Percentiles rank a stretch among this genome's conserved stretches.
These are phyloP conservation scores for Coemansia sp. DNA, from an alignment of 192 early-diverging fungal genomes.

Conservation along the genomic window DNA sequence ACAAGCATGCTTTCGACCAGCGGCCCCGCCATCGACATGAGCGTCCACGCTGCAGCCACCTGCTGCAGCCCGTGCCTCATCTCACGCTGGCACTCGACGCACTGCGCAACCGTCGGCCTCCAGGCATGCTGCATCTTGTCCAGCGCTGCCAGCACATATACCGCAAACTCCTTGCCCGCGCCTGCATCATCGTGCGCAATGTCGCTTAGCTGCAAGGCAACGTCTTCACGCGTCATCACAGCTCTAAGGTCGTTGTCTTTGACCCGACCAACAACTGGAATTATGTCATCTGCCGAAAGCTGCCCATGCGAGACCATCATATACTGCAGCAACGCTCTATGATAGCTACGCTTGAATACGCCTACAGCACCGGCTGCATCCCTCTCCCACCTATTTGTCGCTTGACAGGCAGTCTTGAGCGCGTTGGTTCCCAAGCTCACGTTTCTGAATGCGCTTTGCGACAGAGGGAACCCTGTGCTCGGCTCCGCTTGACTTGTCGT, in stretches of 20 bases:
- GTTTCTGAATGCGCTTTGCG: slow-evolving; percentile 4
- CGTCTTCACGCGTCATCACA: slow-evolving; percentile 8
- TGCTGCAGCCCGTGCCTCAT: slow-evolving; percentile 49
- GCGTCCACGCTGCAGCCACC: slow-evolving; percentile 81
- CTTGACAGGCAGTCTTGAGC: slow-evolving; percentile 78
- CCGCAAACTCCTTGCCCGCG: slow-evolving; percentile 43
- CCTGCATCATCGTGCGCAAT: not conserved
- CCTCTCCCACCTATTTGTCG: slow-evolving; percentile 71
- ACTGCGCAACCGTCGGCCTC: slow-evolving; percentile 35
- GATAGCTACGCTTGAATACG: slow-evolving; percentile 68
- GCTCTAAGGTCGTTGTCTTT: slow-evolving; percentile 55
- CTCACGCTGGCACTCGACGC: slow-evolving; percentile 25
- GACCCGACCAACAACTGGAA: slow-evolving; percentile 64
- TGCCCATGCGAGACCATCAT: slow-evolving; percentile 61
- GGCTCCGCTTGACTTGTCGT: not conserved
- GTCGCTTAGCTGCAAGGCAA: not conserved
- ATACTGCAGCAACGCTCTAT: slow-evolving; percentile 72
- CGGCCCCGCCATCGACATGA: slow-evolving; percentile 71
- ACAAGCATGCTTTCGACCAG: slow-evolving; percentile 77
- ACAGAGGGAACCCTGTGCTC: slow-evolving; percentile 31
- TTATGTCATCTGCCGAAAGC: slow-evolving; percentile 31
- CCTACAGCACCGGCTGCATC: slow-evolving; percentile 57
- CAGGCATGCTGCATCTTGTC: slow-evolving; percentile 54
- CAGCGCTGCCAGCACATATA: slow-evolving; percentile 63
- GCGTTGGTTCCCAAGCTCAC: slow-evolving; percentile 60